Evolutionary conservation across 768 basidiomycete genomes (phyloP).

Genomic region (Pleurotus tuoliensis): DNA sequence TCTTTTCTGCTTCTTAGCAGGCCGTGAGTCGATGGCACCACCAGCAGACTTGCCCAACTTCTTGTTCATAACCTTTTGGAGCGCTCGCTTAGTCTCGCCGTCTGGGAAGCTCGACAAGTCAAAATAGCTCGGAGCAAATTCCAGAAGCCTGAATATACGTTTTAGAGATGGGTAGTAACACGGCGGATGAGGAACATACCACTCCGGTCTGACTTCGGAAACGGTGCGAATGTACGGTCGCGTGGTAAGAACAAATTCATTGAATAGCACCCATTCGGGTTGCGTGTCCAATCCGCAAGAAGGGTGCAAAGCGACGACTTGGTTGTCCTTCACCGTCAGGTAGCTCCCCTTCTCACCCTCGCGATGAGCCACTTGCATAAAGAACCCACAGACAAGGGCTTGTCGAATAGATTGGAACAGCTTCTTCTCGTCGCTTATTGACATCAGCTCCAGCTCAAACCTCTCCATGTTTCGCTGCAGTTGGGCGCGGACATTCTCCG

Average conservation of each 20-base stretch:
- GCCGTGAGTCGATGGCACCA: conserved; percentile 21
- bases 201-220: conserved; percentile 81
- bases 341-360: conserved; percentile 89
- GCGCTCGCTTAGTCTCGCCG: conserved; percentile 65
- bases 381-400: conserved; percentile 89
- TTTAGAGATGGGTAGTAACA: conserved; percentile 3
- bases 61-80: conserved; percentile 56
- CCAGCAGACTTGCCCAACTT: conserved; percentile 36
- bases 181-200: conserved; percentile 42
- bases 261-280: conserved; percentile 91
- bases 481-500: conserved; percentile 90
- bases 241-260: conserved; percentile 93
- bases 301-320: conserved; percentile 82
- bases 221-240: conserved; percentile 88
- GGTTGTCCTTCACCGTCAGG: conserved; percentile 92
- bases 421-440: conserved; percentile 63
- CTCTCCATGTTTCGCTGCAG: conserved; percentile 90
- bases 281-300: conserved; percentile 83
- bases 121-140: conserved; percentile 64
- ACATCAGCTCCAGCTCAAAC: conserved; percentile 74
- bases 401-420: conserved; percentile 73
- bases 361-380: conserved; percentile 97
- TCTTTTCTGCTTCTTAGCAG: conserved; percentile 31
- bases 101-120: conserved; percentile 62
- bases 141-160: conserved; percentile 48